Percentiles rank a stretch among this genome's conserved stretches.
Conservation (phyloP, 2,329 filamentous ascomycete species). For the Byssothecium circinans region DNA sequence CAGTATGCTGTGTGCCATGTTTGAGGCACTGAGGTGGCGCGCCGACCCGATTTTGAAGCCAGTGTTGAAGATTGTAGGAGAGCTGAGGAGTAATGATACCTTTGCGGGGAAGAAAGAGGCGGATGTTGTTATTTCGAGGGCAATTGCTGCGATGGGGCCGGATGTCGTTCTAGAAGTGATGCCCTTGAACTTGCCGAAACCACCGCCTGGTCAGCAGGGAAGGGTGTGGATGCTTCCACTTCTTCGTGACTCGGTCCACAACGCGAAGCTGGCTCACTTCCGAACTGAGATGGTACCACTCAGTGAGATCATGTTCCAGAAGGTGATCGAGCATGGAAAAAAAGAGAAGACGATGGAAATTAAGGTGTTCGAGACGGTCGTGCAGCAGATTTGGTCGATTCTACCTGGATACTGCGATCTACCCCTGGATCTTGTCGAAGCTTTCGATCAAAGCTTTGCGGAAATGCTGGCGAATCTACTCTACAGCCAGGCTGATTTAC, state of each 20-base stretch:
- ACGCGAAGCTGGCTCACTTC: conserved; percentile 86
- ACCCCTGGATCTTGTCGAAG: conserved; percentile 68
- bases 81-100: conserved; percentile 81
- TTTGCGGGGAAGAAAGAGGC: conserved; percentile 95
- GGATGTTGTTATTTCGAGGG: conserved; percentile 84
- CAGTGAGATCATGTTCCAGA: conserved; percentile 87
- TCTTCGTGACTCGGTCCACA: conserved; percentile 84
- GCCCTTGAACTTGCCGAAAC: conserved; percentile 80
- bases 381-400: conserved; percentile 93
- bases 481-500: conserved; percentile 86
- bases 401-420: conserved; percentile 94
- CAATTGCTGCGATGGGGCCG: conserved; percentile 86
- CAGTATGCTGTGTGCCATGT: conserved; percentile 82
- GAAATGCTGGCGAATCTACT: conserved; percentile 89
- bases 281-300: conserved; percentile 82
- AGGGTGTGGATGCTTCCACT: conserved; percentile 94
- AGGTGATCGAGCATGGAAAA: conserved; percentile 77
- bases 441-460: conserved; percentile 86
- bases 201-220: conserved; percentile 75
- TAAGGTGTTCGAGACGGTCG: conserved; percentile 96
- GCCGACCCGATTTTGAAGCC: conserved; percentile 76
- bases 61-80: conserved; percentile 77
- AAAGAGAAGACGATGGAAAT: conserved; percentile 91
- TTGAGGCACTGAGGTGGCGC: conserved; percentile 83
- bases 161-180: conserved; percentile 79